Evolutionary conservation across 352 stramenopile genomes (phyloP), one percentile per base, ranked within the genome.

Genomic region (Phytopythium cucurbitacearum): DNA sequence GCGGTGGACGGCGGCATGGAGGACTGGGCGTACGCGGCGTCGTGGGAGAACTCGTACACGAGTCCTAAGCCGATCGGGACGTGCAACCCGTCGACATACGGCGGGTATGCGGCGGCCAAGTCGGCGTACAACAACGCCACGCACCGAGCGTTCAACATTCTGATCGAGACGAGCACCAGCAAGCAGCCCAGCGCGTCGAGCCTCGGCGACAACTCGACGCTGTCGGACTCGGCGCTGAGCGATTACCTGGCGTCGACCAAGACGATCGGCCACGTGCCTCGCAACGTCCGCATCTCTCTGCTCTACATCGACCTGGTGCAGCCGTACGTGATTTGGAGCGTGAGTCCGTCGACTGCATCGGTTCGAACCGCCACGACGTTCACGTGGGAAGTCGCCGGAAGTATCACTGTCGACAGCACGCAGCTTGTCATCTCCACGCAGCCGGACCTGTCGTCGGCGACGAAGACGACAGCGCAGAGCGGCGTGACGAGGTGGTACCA

Each of bases 1-100:
- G 85, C 85, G 5, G 94, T 99, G 21, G 59, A 91, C 35, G 96
- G 95, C 45, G 95, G 93, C 5, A 98, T 98, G 90, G 95, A 99
- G 69, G 95, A 99, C 71, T 98, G 91, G 90, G 87, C 72, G 0
- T 98, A 98, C 66, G 89, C 90, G 6, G 75, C 67, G 2, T 91
- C 78, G 4, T 96, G 85, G 85, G 80, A 93, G 51, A 85, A 87
- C 37, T 33, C 51, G 28, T 80, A 65, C 56, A 72, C 64, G 7
- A 66, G 60, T n/a, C 56, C 65, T 4, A 63, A 71, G 49, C 76
- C 79, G 9, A 76, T 84, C 28, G 62, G 66, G n/a, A 56, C 76
- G 9, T 98, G 93, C 71, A 80, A 80, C 16, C 91, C 92, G 7
- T 80, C 48, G 10, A 90, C 73, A 10, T 97, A 87, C 66, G 84